A percentile compares a stretch with the other conserved stretches of the same genome.
Evolutionary conservation across 2,329 filamentous ascomycete genomes (phyloP).

Genomic region (Ophiosphaerella herpotricha): DNA sequence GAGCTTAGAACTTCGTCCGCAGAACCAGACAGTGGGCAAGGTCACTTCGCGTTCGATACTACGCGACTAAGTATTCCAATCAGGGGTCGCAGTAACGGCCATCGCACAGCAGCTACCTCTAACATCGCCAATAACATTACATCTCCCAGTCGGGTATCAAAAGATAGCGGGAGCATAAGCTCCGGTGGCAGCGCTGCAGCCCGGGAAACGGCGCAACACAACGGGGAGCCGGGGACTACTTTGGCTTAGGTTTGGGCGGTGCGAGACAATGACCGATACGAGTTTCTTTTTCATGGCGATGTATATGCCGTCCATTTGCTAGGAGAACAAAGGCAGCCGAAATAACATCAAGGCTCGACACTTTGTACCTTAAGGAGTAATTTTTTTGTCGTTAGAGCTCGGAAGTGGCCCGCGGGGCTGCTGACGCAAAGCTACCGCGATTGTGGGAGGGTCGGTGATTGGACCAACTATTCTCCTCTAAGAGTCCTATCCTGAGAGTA

Average conservation of each 20-base stretch:
- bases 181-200: constrained; percentile 17
- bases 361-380: not conserved
- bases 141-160: constrained; percentile 7
- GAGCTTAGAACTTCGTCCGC: constrained; percentile 41
- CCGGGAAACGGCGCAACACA: constrained; percentile 13
- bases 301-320: not conserved
- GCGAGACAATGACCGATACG: constrained; percentile 1
- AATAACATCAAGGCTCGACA: not conserved
- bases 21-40: constrained; percentile 24
- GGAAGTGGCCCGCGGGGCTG: constrained; percentile 11
- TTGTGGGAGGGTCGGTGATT: constrained; percentile 4
- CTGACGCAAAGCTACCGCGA: constrained; percentile 7
- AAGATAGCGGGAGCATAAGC: constrained; percentile 22
- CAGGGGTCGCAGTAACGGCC: constrained; percentile 24
- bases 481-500: not conserved
- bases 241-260: constrained; percentile 21
- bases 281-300: not conserved
- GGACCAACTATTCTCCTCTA: not conserved
- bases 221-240: constrained; percentile 23
- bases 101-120: constrained; percentile 8
- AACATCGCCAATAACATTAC: constrained; percentile 1
- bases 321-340: not conserved
- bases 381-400: not conserved
- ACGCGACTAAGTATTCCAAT: constrained; percentile 35
- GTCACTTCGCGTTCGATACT: constrained; percentile 40